Evolutionary conservation across 75 land plant species (phyloP).

Genomic region (Cupressus sempervirens): DNA sequence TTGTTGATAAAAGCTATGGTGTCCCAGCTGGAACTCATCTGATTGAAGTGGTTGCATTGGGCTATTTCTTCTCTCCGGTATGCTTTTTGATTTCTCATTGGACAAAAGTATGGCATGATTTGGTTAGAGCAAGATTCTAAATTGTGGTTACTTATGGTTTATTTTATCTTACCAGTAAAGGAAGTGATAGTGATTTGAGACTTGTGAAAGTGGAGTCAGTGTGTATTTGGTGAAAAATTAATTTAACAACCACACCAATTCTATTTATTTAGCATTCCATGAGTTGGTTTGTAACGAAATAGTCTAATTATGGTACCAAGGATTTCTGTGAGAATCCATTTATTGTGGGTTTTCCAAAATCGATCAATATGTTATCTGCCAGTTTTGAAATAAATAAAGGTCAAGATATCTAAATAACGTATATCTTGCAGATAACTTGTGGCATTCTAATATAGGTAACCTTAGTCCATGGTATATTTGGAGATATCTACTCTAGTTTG

Average conservation of each 20-base stretch:
- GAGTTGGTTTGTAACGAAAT: not conserved
- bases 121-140: not conserved
- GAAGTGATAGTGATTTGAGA: not conserved
- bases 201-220: not conserved
- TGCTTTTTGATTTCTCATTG: constrained; percentile 12
- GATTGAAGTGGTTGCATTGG: constrained; percentile 82
- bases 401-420: constrained; percentile 1
- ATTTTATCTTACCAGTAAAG: not conserved
- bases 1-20: constrained; percentile 42
- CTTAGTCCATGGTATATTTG: not conserved
- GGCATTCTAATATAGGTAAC: not conserved
- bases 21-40: constrained; percentile 98
- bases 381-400: not conserved
- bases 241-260: not conserved
- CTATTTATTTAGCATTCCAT: not conserved
- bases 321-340: not conserved
- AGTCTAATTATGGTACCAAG: not conserved
- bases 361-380: not conserved
- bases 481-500: not conserved
- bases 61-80: constrained; percentile 96
- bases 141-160: not conserved
- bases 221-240: not conserved
- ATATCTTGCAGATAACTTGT: not conserved
- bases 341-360: not conserved
- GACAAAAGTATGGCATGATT: not conserved